Evolutionary conservation across 1,284 basidiomycete genomes (phyloP), one percentile per base, ranked within the genome.

Genomic region (Apiotrichum sp.): DNA sequence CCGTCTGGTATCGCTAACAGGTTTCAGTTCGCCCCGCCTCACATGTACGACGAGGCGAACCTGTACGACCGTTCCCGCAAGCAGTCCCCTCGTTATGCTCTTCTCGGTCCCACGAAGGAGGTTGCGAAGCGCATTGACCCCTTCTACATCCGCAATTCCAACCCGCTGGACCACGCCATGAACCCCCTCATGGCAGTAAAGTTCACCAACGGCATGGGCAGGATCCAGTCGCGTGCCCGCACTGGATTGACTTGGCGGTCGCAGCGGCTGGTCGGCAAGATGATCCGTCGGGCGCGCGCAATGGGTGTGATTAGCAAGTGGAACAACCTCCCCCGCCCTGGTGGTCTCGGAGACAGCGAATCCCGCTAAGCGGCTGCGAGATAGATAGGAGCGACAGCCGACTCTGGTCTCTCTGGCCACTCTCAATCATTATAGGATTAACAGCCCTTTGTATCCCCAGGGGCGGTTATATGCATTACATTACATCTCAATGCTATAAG

Each of bases 211-310:
- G 83, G 84, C 34, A 88, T 97, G 84, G 93, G 92, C 53, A 90
- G 87, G 79, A 89, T 97, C 64, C 80, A 81, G 63, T 75, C 78
- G 13, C 81, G 95, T 44, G 81, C 81, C 8, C 71, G 82, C 52
- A 95, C 91, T 0, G 80, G 81, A 0, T 79, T 98, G 50, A 92
- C 92, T 4, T 83, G 85, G 75, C 86, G 84, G 73, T 88, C 80
- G 61, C 93, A 98, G 75, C 81, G 91, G 45, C 80, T 80, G 60
- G 69, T 97, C 4, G 88, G 85, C 47, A 93, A 93, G 77, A 89
- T 93, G 40, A 87, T 98, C 57, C 84, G 89, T 55, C 81, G 95
- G 55, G 89, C 95, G 52, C 89, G 89, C 75, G 88, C 87, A 80
- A 93, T 97, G 87, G 93, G 93, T 47, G 72, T 93, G 58, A 83